phyloP scores from a whole-genome alignment of 148 eudicot genomes.

The Gaultheria prostrata region DNA sequence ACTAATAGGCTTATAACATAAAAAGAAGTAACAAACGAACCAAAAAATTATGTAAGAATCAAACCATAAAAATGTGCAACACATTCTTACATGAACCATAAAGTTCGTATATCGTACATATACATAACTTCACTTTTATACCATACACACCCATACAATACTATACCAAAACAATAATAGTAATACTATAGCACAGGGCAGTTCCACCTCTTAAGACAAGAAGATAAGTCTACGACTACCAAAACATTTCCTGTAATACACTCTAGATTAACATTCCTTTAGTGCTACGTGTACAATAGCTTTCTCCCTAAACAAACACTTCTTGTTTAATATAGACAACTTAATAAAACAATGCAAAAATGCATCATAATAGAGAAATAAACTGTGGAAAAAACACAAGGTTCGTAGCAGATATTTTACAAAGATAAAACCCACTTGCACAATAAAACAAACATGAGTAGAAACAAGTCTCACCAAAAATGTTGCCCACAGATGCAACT shows the following conservation, averaged over 20 bases:
- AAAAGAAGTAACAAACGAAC: not conserved
- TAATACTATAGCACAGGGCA: no score
- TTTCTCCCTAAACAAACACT: not conserved
- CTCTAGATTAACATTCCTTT: no score
- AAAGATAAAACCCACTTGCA: not conserved
- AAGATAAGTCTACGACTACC: not conserved
- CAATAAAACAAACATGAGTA: constrained; percentile 1
- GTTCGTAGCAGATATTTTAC: constrained; percentile 2
- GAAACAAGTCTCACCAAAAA: constrained; percentile 48
- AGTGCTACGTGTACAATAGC: no score
- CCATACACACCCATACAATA: not conserved
- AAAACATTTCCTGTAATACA: no score
- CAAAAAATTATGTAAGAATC: not conserved
- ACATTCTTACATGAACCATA: not conserved
- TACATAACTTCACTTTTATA: not conserved
- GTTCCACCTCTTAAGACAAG: not conserved
- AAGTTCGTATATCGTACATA: not conserved
- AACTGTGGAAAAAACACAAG: not conserved
- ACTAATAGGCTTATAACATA: not conserved
- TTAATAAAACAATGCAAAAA: not conserved
- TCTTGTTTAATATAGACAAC: not conserved
- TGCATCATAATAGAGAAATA: not conserved
- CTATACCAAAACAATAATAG: not conserved
- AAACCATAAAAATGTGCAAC: not conserved
- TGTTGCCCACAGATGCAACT: constrained; percentile 62